Evolutionary conservation across 2,329 filamentous ascomycete genomes (phyloP).

Genomic region (Rugonectria rugulosa): DNA sequence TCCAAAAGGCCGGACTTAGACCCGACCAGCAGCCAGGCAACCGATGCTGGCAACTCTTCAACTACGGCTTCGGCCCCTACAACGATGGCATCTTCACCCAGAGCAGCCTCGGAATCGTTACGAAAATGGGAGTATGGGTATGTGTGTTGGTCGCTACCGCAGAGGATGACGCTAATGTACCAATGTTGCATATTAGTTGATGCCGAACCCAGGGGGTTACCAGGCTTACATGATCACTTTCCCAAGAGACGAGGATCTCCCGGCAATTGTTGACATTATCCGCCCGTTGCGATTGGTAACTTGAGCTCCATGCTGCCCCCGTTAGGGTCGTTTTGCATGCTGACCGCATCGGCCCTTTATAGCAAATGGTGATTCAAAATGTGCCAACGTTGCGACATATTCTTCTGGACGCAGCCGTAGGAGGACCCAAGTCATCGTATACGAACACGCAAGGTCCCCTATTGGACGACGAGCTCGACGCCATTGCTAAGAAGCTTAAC

Average conservation of each 20-base stretch:
- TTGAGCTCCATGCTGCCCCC: not conserved
- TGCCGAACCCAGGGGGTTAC: slow-evolving; percentile 18
- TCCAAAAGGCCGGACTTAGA: not conserved
- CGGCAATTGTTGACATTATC: slow-evolving; percentile 32
- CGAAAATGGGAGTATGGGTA: slow-evolving; percentile 17
- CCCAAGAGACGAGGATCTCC: slow-evolving; percentile 29
- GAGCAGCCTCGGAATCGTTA: slow-evolving; percentile 14
- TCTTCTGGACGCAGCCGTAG: slow-evolving; percentile 30
- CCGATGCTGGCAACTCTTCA: slow-evolving; percentile 15
- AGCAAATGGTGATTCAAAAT: slow-evolving; percentile 31
- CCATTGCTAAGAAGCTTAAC: slow-evolving; percentile 29
- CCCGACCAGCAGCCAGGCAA: slow-evolving; percentile 16
- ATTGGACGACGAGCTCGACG: slow-evolving; percentile 20
- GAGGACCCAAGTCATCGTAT: slow-evolving; percentile 17
- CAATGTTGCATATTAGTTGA: not conserved
- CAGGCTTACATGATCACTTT: slow-evolving; percentile 33
- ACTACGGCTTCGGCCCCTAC: slow-evolving; percentile 20
- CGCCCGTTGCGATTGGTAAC: slow-evolving; percentile 23
- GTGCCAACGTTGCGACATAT: slow-evolving; percentile 30
- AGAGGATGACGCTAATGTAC: not conserved
- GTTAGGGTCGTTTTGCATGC: too few relatives aligned
- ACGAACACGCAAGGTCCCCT: slow-evolving; percentile 17
- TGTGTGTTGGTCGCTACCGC: not conserved
- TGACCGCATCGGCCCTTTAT: too few relatives aligned
- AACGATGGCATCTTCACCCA: slow-evolving; percentile 15